phyloP scores from a whole-genome alignment of 495 filamentous ascomycete genomes.

The Aspergillus steynii region DNA sequence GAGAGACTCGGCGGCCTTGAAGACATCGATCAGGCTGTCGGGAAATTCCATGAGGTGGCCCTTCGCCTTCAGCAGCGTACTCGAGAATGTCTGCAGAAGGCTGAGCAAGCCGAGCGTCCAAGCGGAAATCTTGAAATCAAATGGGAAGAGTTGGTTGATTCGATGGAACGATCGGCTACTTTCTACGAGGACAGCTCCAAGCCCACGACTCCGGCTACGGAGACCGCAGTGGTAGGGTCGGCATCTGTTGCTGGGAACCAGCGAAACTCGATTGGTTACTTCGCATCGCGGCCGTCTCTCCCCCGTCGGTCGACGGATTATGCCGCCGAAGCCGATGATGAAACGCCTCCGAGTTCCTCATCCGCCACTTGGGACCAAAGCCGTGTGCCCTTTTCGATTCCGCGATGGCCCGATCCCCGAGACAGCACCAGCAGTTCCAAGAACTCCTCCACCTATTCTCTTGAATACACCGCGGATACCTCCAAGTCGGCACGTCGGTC shows the following conservation, averaged over 20 bases:
- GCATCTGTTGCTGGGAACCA: constrained; percentile 34
- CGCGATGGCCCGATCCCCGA: constrained; percentile 46
- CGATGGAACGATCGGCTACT: constrained; percentile 56
- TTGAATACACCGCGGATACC: constrained; percentile 39
- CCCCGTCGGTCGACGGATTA: constrained; percentile 47
- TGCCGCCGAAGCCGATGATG: constrained; percentile 40
- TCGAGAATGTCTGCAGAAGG: constrained; percentile 65
- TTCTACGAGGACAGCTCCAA: constrained; percentile 43
- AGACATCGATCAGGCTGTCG: constrained; percentile 38
- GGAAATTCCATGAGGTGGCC: constrained; percentile 76
- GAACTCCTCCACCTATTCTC: constrained; percentile 49
- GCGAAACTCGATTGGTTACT: constrained; percentile 48
- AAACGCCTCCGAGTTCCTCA: constrained; percentile 53
- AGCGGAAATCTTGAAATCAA: constrained; percentile 58
- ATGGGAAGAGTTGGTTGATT: constrained; percentile 76
- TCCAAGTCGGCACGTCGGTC: constrained; percentile 40
- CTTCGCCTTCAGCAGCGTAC: constrained; percentile 70
- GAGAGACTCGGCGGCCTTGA: constrained; percentile 35
- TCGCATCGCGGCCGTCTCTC: constrained; percentile 38
- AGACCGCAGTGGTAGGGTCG: constrained; percentile 38
- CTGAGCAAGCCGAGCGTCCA: constrained; percentile 71
- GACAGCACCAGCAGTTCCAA: constrained; percentile 51
- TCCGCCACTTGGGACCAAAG: constrained; percentile 53
- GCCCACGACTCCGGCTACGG: constrained; percentile 44
- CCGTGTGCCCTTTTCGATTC: constrained; percentile 42